A percentile compares a stretch with the other conserved stretches of the same genome.
Evolutionary conservation across 805 yeast species (phyloP).

Genomic region (Gaillardinia entomophila): DNA sequence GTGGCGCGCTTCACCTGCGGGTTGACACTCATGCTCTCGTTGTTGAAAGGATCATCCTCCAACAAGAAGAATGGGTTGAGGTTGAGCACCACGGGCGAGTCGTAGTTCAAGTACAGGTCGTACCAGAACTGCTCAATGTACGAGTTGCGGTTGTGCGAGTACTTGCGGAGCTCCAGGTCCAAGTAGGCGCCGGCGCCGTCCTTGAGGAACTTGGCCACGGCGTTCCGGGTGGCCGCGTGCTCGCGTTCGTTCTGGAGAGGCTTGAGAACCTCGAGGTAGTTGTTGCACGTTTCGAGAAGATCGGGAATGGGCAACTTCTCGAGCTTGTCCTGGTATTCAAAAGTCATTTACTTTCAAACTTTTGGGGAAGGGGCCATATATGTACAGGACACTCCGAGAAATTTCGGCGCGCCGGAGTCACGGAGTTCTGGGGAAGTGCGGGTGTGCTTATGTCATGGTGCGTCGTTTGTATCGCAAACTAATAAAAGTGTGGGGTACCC

Average conservation of each 20-base stretch:
- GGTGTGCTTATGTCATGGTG: neutral
- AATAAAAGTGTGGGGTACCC: no score
- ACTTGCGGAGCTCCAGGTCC: constrained; percentile 62
- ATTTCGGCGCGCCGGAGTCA: neutral
- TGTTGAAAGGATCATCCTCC: constrained; percentile 85
- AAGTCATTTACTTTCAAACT: constrained; percentile 41
- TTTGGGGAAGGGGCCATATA: no score
- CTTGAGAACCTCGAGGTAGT: constrained; percentile 60
- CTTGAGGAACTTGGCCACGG: constrained; percentile 52
- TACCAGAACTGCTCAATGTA: constrained; percentile 95
- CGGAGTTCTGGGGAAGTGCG: neutral
- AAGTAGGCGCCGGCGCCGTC: constrained; percentile 45
- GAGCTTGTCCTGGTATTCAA: constrained; percentile 52
- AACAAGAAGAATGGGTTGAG: constrained; percentile 85
- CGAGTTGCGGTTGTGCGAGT: constrained; percentile 60
- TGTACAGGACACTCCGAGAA: no score
- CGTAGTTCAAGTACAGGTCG: constrained; percentile 82
- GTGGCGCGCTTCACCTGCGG: constrained; percentile 79
- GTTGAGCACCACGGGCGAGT: constrained; percentile 86
- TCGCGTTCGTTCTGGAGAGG: constrained; percentile 81
- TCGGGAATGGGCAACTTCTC: constrained; percentile 78
- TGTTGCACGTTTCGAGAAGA: constrained; percentile 57
- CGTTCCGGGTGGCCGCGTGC: constrained; percentile 52
- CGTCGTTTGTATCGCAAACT: no score
- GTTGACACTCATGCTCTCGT: constrained; percentile 38